These are phyloP conservation scores for Suhomyces taliae DNA, from an alignment of 1,139 yeast species.

Conservation along the genomic window DNA sequence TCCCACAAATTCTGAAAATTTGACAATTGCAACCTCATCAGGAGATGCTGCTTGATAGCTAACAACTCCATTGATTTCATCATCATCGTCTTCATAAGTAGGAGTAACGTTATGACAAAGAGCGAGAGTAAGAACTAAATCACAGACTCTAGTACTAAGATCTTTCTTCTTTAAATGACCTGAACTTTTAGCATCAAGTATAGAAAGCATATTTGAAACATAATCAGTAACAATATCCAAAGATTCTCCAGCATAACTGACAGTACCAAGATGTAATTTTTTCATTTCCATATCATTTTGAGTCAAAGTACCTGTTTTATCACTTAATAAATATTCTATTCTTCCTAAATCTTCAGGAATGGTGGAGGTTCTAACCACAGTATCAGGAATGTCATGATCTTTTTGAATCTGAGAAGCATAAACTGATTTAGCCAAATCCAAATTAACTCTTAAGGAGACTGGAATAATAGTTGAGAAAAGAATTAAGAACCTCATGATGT, in stretches of 20 bases:
- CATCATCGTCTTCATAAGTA: slow-evolving; percentile 51
- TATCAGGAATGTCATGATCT: slow-evolving; percentile 75
- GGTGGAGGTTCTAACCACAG: slow-evolving; percentile 94
- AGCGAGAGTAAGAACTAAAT: slow-evolving; percentile 77
- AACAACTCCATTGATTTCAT: slow-evolving; percentile 39
- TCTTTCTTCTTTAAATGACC: slow-evolving; percentile 46
- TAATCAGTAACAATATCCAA: slow-evolving; percentile 84
- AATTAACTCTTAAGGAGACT: slow-evolving; percentile 87
- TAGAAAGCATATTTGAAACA: slow-evolving; percentile 37
- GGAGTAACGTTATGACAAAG: slow-evolving; percentile 97
- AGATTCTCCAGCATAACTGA: slow-evolving; percentile 88
- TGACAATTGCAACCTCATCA: slow-evolving; percentile 95
- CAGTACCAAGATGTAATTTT: slow-evolving; percentile 87
- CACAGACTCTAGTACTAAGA: slow-evolving; percentile 73
- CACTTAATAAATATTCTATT: slow-evolving; percentile 87
- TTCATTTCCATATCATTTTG: slow-evolving; percentile 98
- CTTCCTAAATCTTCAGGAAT: slow-evolving; percentile 98
- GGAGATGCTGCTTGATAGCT: slow-evolving; percentile 98
- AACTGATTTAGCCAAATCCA: slow-evolving; percentile 93
- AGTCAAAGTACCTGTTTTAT: slow-evolving; percentile 96
- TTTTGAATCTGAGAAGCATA: slow-evolving; percentile 95
- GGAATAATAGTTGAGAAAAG: slow-evolving; percentile 95
- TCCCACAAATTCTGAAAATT: slow-evolving; percentile 86
- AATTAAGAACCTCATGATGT: slow-evolving; percentile 85
- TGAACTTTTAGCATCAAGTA: slow-evolving; percentile 21